Evolutionary conservation across 768 basidiomycete species (phyloP), one percentile per base, ranked within the genome.

Genomic region (Phaffia tasmanica): DNA sequence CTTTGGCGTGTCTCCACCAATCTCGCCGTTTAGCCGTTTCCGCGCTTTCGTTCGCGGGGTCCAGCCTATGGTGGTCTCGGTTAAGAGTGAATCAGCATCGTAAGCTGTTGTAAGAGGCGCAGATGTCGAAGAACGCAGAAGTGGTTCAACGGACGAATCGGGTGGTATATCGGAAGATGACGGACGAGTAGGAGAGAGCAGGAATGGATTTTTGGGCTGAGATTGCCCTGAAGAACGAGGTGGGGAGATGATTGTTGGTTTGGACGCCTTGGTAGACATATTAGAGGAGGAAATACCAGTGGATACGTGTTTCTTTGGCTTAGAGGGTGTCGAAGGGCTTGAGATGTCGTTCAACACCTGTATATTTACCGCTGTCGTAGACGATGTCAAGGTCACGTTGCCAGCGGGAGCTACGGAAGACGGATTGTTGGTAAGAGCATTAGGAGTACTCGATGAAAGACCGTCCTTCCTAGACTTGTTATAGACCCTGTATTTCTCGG

Each of bases 401-500:
- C 54, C 46, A 29, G 61, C n/a, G 18, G 32, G 23, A 32, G 49
- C 25, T 14, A 18, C 46, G 21, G 51, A 29, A 30, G 65, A 46
- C 21, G 49, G 35, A 1, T 53, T 50, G 58, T 30, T 54, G 42
- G 59, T 18, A 23, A 50, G 32, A 19, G 60, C n/a, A 51, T 54
- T 25, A 55, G 11, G 3, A 30, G 48, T 23, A 29, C 1, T 55
- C 2, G 56, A 23, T 9, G 23, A 46, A 46, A 14, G 57, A 5
- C 15, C 57, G 53, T 57, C 35, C 54, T 67, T 67, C 25, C 59
- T 51, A 29, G 66, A 62, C 30, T 63, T 62, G 66, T 63, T 69
- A 50, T 69, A 69, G 25, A 64, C 21, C 57, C 58, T 64, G 51
- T 69, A 69, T 50, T 69, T 63, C 25, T 58, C 61, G 21, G 67